Evolutionary conservation across 306 rosid genomes (phyloP).

Genomic region (Begonia masoniana): DNA sequence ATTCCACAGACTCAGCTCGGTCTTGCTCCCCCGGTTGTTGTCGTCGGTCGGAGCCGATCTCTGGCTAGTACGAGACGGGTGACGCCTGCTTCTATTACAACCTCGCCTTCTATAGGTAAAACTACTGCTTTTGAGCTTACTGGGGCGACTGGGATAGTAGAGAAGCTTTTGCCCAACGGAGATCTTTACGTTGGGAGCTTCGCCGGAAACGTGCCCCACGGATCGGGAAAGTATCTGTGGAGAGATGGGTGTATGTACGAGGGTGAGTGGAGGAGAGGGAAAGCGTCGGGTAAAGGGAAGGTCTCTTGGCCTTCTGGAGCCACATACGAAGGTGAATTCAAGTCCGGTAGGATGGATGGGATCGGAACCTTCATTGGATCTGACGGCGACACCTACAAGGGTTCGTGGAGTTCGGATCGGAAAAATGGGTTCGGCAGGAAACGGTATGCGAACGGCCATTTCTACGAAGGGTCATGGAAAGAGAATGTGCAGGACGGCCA

Average conservation of each 20-base stretch:
- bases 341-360: slow-evolving; percentile 87
- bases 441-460: slow-evolving; percentile 71
- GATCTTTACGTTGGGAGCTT: slow-evolving; percentile 79
- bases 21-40: slow-evolving; percentile 19
- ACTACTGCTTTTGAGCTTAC: background rate
- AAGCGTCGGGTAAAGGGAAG: slow-evolving; percentile 76
- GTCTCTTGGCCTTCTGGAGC: slow-evolving; percentile 98
- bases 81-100: slow-evolving; percentile 33
- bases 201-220: slow-evolving; percentile 51
- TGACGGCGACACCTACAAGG: slow-evolving; percentile 66
- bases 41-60: slow-evolving; percentile 40
- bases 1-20: slow-evolving; percentile 13
- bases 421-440: slow-evolving; percentile 75
- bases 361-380: slow-evolving; percentile 68
- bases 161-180: slow-evolving; percentile 55
- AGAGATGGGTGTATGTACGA: slow-evolving; percentile 87
- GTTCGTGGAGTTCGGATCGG: slow-evolving; percentile 65
- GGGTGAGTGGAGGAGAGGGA: slow-evolving; percentile 84
- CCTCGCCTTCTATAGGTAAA: slow-evolving; percentile 7
- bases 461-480: slow-evolving; percentile 73
- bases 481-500: slow-evolving; percentile 67
- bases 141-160: slow-evolving; percentile 2
- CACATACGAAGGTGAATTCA: slow-evolving; percentile 77
- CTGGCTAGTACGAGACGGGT: slow-evolving; percentile 59
- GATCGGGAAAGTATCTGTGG: slow-evolving; percentile 90